Conservation (phyloP, 768 basidiomycete species). For the Russula griseocarnosa region DNA sequence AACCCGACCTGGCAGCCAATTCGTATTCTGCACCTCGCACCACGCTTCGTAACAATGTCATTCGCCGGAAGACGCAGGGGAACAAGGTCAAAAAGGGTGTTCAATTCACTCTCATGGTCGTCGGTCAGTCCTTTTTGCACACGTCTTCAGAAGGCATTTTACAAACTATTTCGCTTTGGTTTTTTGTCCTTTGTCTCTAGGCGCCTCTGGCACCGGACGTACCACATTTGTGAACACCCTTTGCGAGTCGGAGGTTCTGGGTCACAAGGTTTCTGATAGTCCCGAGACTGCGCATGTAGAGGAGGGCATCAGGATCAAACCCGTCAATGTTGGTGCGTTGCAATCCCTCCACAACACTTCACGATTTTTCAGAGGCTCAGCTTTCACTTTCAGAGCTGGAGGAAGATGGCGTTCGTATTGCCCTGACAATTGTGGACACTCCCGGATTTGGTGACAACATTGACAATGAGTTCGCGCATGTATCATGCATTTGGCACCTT, state of each 20-base stretch:
- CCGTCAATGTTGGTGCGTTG: conserved; percentile 81
- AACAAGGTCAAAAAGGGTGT: conserved; percentile 98
- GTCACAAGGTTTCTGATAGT: conserved; percentile 80
- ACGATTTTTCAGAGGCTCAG: conserved; percentile 2
- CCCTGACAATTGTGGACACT: conserved; percentile 96
- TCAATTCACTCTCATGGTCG: conserved; percentile 96
- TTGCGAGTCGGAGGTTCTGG: conserved; percentile 89
- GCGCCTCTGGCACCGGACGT: conserved; percentile 94
- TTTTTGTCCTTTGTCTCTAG: conserved; percentile 40
- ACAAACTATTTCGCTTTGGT: conserved; percentile 4
- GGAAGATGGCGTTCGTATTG: conserved; percentile 97
- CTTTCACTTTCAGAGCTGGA: conserved; percentile 70
- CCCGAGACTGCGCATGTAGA: conserved; percentile 92
- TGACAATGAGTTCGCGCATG: conserved; percentile 97
- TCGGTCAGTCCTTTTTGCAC: conserved; percentile 59
- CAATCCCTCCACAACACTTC: neutral
- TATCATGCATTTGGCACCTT: conserved; percentile 26
- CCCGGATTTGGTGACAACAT: conserved; percentile 99
- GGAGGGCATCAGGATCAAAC: conserved; percentile 92
- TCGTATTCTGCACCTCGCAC: conserved; percentile 28
- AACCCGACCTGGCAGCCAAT: conserved; percentile 31
- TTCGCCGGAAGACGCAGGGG: conserved; percentile 82
- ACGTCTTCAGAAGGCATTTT: conserved; percentile 11
- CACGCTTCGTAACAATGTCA: conserved; percentile 50
- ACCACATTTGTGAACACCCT: conserved; percentile 99